Percentiles rank a stretch among this genome's conserved stretches.
These are phyloP conservation scores for Friedmanniomyces simplex DNA, from an alignment of 495 filamentous ascomycete species.

Conservation along the genomic window DNA sequence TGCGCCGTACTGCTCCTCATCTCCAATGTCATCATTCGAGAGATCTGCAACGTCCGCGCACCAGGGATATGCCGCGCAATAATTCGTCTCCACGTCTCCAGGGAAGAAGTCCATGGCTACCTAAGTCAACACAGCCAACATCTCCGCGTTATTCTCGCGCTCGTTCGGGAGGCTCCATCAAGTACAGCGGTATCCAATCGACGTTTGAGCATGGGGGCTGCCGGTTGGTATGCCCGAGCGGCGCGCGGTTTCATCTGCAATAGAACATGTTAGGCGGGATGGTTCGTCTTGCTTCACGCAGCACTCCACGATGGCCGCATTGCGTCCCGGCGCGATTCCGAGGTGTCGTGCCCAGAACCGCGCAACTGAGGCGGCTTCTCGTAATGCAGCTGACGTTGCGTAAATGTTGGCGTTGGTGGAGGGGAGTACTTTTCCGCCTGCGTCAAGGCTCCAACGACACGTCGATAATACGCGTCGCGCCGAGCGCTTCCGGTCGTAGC, in stretches of 20 bases:
- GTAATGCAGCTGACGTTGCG: background rate
- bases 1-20: too few relatives aligned
- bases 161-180: slow-evolving; percentile 43
- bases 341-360: background rate
- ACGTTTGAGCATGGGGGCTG: slow-evolving; percentile 53
- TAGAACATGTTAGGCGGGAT: slow-evolving; percentile 39
- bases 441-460: too few relatives aligned
- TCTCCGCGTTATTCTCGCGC: too few relatives aligned
- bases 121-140: too few relatives aligned
- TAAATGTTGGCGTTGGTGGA: background rate
- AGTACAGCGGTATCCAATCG: slow-evolving; percentile 53
- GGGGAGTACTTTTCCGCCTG: too few relatives aligned
- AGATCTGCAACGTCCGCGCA: too few relatives aligned
- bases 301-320: background rate
- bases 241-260: slow-evolving; percentile 57
- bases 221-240: slow-evolving; percentile 57
- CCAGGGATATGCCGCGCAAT: too few relatives aligned
- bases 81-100: too few relatives aligned
- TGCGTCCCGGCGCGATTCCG: background rate
- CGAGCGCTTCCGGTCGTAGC: background rate
- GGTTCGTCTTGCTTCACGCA: background rate
- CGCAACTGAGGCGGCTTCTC: background rate
- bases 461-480: too few relatives aligned
- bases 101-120: too few relatives aligned
- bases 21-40: too few relatives aligned